Evolutionary conservation across 1,139 yeast genomes (phyloP), one percentile per base, ranked within the genome.

Genomic region (Lodderomyces jiufengensis): DNA sequence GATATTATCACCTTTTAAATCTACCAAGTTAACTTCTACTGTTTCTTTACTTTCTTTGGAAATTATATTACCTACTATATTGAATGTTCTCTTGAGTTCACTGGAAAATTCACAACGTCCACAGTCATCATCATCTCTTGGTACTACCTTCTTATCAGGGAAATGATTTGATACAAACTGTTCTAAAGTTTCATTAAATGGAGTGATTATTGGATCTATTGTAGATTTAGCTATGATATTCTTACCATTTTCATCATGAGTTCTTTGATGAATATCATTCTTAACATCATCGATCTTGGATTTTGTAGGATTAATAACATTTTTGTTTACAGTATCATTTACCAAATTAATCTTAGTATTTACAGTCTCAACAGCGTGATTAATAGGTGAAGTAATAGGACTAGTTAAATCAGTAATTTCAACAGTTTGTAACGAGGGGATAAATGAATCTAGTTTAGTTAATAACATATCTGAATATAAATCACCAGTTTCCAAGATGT

Each of bases 191-290:
- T 66, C 60, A 57, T 84, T 85, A 28, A 80, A 36, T 13, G 90
- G 88, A 31, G 61, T 67, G 31, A 83, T 62, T 12, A 81, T 29
- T 4, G 87, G 85, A 51, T 84, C 90, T 22, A 79, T 56, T 29
- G 75, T 72, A 12, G 27, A 25, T 13, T 81, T 66, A 45, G 84
- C 66, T 29, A 84, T 50, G 32, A 79, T 55, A 27, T 84, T 82
- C 48, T 76, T 78, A 12, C 85, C 86, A 28, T 78, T 63, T 9
- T 75, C 66, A 51, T 79, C 78, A 14, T 34, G 21, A 20, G 25
- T 22, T 13, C 34, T 36, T 25, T 39, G 32, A 13, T 43, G 43
- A 29, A 45, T 32, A 18, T 38, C 46, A 21, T 42, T 43, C 16
- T 45, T 44, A 44, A 73, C 65, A 29, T 56, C 58, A 26, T 58